Conservation (phyloP, 2,329 filamentous ascomycete species). For the Sporothrix globosa region DNA sequence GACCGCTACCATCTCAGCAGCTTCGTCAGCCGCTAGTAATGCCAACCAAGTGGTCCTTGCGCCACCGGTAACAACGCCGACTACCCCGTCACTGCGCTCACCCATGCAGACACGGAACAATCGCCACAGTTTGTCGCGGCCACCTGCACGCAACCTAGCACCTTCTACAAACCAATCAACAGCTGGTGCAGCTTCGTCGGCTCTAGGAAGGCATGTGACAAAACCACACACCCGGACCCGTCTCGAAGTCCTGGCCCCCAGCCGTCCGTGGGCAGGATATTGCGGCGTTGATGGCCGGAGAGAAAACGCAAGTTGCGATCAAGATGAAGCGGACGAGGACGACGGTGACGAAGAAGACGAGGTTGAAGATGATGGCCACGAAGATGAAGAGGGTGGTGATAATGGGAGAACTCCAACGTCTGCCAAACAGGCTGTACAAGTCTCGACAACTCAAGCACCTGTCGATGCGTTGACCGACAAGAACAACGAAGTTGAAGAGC, state of each 20-base stretch:
- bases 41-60: background rate
- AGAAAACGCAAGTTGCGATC: background rate
- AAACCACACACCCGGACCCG: background rate
- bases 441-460: background rate
- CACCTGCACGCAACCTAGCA: background rate
- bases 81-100: background rate
- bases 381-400: conserved; percentile 19
- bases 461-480: background rate
- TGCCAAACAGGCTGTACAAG: background rate
- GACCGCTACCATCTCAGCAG: background rate
- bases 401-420: background rate
- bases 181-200: background rate
- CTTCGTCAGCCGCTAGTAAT: background rate
- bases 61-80: background rate
- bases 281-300: background rate
- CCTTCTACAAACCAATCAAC: background rate
- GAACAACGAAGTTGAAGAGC: conserved; percentile 1
- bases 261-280: background rate
- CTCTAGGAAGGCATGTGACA: background rate
- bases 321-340: conserved; percentile 5
- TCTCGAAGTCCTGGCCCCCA: background rate
- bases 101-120: background rate
- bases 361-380: conserved; percentile 5
- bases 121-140: background rate
- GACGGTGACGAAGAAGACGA: background rate